Conservation (phyloP, 1,139 yeast genomes). For the Hyphopichia burtonii region DNA sequence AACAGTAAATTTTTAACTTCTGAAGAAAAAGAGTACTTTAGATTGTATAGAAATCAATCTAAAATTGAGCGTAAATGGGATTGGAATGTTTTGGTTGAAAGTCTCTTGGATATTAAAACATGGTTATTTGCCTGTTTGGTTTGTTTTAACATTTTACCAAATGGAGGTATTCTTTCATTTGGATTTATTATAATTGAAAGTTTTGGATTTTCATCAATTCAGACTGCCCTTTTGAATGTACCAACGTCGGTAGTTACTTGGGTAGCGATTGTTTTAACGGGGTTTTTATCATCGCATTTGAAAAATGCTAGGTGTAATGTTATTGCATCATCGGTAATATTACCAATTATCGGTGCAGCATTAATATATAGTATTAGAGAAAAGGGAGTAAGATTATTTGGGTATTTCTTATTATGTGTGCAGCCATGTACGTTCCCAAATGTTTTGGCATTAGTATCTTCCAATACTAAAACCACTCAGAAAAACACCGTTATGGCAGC, state of each 20-base stretch:
- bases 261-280: background rate
- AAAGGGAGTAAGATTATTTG: constrained; percentile 8
- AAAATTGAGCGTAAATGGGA: background rate
- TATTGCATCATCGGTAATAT: constrained; percentile 7
- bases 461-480: constrained; percentile 10
- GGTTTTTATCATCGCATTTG: constrained; percentile 4
- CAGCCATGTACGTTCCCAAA: constrained; percentile 9
- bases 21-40: constrained; percentile 9
- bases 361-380: background rate
- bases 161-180: constrained; percentile 8
- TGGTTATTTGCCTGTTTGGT: constrained; percentile 12
- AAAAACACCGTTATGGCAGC: constrained; percentile 10
- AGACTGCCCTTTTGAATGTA: constrained; percentile 1
- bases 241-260: background rate
- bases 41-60: background rate
- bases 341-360: constrained; percentile 6
- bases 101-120: constrained; percentile 13
- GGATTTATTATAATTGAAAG: constrained; percentile 1
- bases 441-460: constrained; percentile 8
- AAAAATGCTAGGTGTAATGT: constrained; percentile 6
- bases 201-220: constrained; percentile 1
- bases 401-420: constrained; percentile 9
- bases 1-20: constrained; percentile 24
- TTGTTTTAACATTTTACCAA: constrained; percentile 8
- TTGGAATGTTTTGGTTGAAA: constrained; percentile 14